These are phyloP conservation scores for Leishmania major DNA, from an alignment of 208 protist species.

Conservation along the genomic window DNA sequence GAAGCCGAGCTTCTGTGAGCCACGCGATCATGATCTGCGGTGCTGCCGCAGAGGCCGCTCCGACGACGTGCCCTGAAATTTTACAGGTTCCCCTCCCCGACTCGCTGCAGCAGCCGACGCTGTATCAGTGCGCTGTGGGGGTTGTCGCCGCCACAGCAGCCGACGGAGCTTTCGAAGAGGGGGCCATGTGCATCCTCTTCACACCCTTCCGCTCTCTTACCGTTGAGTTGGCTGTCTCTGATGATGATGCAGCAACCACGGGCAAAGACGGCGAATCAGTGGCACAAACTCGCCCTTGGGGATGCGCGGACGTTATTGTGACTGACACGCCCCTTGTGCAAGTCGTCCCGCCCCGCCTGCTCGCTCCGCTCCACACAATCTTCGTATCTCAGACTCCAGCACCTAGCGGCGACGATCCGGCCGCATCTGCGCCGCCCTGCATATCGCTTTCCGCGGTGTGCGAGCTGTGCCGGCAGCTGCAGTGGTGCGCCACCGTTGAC, in stretches of 20 bases:
- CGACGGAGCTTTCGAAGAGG: not conserved
- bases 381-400: not conserved
- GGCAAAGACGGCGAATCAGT: not conserved
- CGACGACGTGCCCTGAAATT: slow-evolving; percentile 16
- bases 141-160: not conserved
- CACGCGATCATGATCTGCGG: slow-evolving; percentile 19
- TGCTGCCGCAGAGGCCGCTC: slow-evolving; percentile 3
- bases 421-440: not conserved
- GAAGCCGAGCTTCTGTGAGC: not conserved
- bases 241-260: not conserved
- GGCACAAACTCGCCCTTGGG: slow-evolving; percentile 11
- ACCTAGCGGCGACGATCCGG: not conserved
- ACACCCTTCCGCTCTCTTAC: slow-evolving; percentile 27
- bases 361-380: slow-evolving; percentile 4
- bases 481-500: slow-evolving; percentile 12
- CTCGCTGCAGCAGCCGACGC: slow-evolving; percentile 7
- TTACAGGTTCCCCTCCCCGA: slow-evolving; percentile 10
- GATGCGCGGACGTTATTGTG: slow-evolving; percentile 25
- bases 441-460: slow-evolving; percentile 12
- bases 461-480: slow-evolving; percentile 20
- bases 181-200: slow-evolving; percentile 14
- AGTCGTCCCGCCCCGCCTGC: slow-evolving; percentile 4
- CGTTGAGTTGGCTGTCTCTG: slow-evolving; percentile 22
- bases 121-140: slow-evolving; percentile 28
- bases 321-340: slow-evolving; percentile 23